phyloP scores from a whole-genome alignment of 495 filamentous ascomycete genomes.

The Viridothelium virens region DNA sequence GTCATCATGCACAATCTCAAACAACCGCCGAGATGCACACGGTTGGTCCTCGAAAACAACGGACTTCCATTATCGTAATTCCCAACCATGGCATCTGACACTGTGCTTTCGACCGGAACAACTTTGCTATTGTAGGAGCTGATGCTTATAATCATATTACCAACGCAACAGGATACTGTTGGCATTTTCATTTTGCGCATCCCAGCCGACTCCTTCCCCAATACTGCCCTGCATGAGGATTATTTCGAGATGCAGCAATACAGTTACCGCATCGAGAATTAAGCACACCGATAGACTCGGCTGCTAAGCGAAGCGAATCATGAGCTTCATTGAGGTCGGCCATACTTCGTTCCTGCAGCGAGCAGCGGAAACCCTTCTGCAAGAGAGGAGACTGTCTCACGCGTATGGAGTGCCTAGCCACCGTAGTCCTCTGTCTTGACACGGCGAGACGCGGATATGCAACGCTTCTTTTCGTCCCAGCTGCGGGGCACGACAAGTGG shows the following conservation, averaged over 20 bases:
- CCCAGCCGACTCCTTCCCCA: neutral
- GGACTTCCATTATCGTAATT: neutral
- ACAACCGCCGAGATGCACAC: neutral
- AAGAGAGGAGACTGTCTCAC: conserved; percentile 5
- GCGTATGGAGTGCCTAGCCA: neutral
- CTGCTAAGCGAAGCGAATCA: conserved; percentile 1
- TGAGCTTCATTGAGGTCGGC: neutral
- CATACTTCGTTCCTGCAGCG: conserved; percentile 7
- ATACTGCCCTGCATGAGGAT: conserved; percentile 6
- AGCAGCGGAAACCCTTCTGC: neutral
- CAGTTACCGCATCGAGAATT: conserved; percentile 1
- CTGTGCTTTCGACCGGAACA: neutral
- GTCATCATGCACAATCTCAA: conserved; percentile 11
- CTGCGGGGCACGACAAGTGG: conserved; percentile 1
- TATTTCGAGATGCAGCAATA: conserved; percentile 9
- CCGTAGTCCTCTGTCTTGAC: neutral
- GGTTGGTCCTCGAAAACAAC: neutral
- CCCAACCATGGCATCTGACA: neutral
- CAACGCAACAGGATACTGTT: neutral
- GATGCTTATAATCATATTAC: neutral
- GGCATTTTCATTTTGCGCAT: neutral
- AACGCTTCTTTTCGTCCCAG: neutral
- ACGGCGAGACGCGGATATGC: neutral
- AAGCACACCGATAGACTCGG: neutral
- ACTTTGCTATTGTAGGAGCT: neutral